phyloP scores from a whole-genome alignment of 2,329 filamentous ascomycete genomes.

The Penicillium frequentans region DNA sequence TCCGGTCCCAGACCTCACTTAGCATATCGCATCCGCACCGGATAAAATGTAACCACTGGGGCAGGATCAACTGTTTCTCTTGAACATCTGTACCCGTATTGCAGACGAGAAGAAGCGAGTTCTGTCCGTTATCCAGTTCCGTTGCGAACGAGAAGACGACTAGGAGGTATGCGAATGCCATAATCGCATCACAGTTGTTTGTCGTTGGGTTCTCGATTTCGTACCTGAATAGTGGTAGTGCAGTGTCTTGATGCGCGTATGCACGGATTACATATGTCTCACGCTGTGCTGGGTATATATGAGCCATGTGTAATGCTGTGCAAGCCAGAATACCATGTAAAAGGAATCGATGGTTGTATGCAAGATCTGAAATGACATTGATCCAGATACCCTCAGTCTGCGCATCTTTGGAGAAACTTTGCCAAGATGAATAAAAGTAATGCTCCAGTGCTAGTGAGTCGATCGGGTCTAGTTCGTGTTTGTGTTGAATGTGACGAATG shows the following conservation, averaged over 20 bases:
- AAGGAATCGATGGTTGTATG: conserved; percentile 35
- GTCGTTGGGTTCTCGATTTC: conserved; percentile 14
- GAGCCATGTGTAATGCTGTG: conserved; percentile 39
- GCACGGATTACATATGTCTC: conserved; percentile 17
- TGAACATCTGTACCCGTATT: not conserved
- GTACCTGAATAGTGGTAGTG: conserved; percentile 25
- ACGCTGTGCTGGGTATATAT: conserved; percentile 20
- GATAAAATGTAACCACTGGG: conserved; percentile 23
- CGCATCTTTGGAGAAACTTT: conserved; percentile 13
- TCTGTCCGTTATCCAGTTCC: conserved; percentile 15
- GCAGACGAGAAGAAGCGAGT: conserved; percentile 18
- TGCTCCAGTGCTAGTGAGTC: conserved; percentile 18
- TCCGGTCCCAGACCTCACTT: conserved; percentile 17
- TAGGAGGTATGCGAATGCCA: conserved; percentile 21
- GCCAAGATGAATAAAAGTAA: conserved; percentile 19
- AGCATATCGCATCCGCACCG: conserved; percentile 25
- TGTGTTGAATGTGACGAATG: not conserved
- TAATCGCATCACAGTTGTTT: conserved; percentile 19
- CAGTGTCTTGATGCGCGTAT: conserved; percentile 19
- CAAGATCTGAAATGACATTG: conserved; percentile 34
- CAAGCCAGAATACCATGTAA: conserved; percentile 45
- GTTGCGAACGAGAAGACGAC: conserved; percentile 19
- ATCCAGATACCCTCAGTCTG: conserved; percentile 30
- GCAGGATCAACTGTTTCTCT: not conserved
- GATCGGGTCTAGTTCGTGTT: conserved; percentile 6